Evolutionary conservation across 2,329 filamentous ascomycete species (phyloP).

Genomic region (Rhynchosporium graminicola): DNA sequence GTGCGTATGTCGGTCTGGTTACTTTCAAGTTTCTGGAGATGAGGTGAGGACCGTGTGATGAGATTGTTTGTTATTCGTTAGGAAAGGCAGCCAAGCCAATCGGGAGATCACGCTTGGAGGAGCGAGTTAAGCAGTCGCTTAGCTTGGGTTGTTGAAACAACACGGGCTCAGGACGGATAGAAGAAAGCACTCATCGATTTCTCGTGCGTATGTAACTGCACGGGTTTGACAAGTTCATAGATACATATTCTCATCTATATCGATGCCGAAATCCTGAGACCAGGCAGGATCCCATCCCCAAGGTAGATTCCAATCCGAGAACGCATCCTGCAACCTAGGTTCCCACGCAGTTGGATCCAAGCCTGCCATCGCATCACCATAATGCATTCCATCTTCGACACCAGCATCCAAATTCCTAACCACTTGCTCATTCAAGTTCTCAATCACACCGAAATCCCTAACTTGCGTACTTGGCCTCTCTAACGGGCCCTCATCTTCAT

Average conservation of each 20-base stretch:
- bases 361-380: not conserved
- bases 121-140: not conserved
- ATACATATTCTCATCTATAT: slow-evolving; percentile 11
- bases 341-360: slow-evolving; percentile 1
- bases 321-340: slow-evolving; percentile 14
- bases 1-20: too few species aligned
- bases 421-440: not conserved
- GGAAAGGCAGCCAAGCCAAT: not conserved
- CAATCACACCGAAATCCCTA: not conserved
- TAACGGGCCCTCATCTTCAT: slow-evolving; percentile 1
- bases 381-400: not conserved
- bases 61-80: too few species aligned
- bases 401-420: too few species aligned
- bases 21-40: too few species aligned
- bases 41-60: not conserved
- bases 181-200: too few species aligned
- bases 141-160: not conserved
- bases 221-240: not conserved
- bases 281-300: slow-evolving; percentile 19
- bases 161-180: too few species aligned
- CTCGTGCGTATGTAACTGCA: too few species aligned
- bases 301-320: slow-evolving; percentile 21
- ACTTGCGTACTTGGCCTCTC: not conserved
- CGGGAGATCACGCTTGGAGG: not conserved
- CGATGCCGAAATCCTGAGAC: slow-evolving; percentile 14